Base-by-base conservation (phyloP, 2,329 filamentous ascomycete species). In the Trichoderma simmonsii region DNA sequence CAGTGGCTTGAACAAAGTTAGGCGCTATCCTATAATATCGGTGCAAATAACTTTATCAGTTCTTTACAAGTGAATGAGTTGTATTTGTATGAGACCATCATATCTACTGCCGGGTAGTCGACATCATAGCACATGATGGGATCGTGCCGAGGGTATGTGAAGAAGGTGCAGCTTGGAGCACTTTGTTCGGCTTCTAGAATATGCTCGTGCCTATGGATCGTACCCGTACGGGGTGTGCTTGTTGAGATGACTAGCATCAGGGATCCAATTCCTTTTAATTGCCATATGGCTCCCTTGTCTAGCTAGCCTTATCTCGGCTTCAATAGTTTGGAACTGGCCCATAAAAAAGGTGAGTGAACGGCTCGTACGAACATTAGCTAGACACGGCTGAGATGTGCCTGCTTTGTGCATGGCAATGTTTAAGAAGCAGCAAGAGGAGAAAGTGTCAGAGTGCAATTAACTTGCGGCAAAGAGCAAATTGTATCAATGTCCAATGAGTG, bases 261-360 rank as follows among this genome's bases (percentile, higher is more conserved):
- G 51, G 64, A 24, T 39, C 34, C 32, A 21, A 11, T n/a, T 39
- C 18, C 18, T 56, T 67, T 57, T 36, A 54, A 67, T 67, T 57
- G 48, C 64, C 64, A 67, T 67, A 67, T 67, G 64, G 64, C 43
- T 67, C 64, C 64, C 64, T 39, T 24, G 64, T 21, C 63, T 36
- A 39, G 64, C 64, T 67, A 57, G 48, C 30, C 64, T n/a, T 67
- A 36, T 67, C 26, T 24, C 21, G 64, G 32, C 24, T 7, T 57
- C 64, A 30, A 67, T 67, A 57, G 64, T 67, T 34, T 39, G 15
- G 30, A 57, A 30, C 2, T 28, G 43, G 48, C 64, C 64, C 64
- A 67, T 39, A 28, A 28, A 67, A 39, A 39, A 21, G 61, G n/a
- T 64, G 61, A 64, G 15, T 64, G 28, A 5, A 9, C 11, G 15